These are phyloP conservation scores for Asterophora parasitica DNA, from an alignment of 768 basidiomycete species.

Conservation along the genomic window DNA sequence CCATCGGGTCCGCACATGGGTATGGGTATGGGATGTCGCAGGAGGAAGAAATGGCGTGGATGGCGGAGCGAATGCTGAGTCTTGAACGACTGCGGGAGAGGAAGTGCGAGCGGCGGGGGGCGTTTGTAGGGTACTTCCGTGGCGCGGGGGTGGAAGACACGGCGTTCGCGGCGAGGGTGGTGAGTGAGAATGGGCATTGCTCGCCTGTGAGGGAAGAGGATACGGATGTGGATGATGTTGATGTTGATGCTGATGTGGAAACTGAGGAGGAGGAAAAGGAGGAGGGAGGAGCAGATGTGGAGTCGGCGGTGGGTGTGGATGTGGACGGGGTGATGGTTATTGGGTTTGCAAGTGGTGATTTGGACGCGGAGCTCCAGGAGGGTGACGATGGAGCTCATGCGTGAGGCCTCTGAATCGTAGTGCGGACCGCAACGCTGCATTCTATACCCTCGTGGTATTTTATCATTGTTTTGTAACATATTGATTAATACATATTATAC, in stretches of 20 bases:
- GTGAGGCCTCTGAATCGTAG: no score
- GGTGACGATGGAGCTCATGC: no score
- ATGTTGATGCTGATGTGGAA: no score
- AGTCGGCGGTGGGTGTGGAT: neutral
- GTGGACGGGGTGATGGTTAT: slow-evolving; percentile 2
- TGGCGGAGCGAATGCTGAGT: slow-evolving; percentile 22
- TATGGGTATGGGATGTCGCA: slow-evolving; percentile 4
- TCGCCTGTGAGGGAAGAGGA: neutral
- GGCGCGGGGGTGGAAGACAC: neutral
- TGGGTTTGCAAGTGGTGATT: neutral
- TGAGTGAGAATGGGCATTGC: neutral
- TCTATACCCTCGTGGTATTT: no score
- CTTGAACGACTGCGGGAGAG: slow-evolving; percentile 1
- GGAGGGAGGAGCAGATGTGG: neutral
- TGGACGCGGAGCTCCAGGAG: neutral
- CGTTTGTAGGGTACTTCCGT: slow-evolving; percentile 1
- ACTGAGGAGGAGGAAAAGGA: neutral
- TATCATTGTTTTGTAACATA: neutral
- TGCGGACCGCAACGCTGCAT: no score
- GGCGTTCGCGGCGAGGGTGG: neutral
- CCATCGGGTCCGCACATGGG: no score
- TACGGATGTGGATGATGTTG: neutral
- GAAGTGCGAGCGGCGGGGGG: slow-evolving; percentile 6
- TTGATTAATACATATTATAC: neutral
- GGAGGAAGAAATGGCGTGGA: slow-evolving; percentile 28